A percentile compares a stretch with the other conserved stretches of the same genome.
Conservation (phyloP, 202 grass and related monocot species). For the Panicum hallii region DNA sequence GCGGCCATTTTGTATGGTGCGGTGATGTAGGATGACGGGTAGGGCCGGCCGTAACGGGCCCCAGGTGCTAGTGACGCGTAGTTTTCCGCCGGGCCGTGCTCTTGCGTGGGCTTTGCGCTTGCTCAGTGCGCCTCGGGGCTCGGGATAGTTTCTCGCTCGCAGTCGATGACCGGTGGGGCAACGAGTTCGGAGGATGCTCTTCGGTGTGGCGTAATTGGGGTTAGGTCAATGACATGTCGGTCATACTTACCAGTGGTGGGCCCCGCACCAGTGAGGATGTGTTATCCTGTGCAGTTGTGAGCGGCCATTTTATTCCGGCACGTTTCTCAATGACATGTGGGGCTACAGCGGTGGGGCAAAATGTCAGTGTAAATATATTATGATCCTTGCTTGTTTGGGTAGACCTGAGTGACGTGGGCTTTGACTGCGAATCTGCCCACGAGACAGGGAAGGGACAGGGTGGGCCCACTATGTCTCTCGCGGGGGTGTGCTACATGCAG, state of each 20-base stretch:
- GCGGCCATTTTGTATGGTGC: slow-evolving; percentile 3
- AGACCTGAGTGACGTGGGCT: not conserved
- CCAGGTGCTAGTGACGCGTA: not conserved
- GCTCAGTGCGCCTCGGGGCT: not conserved
- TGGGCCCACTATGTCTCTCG: slow-evolving; percentile 31
- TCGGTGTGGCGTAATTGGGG: not conserved
- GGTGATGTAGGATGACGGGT: not conserved
- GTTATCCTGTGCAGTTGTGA: not conserved
- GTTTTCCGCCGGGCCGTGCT: slow-evolving; percentile 4
- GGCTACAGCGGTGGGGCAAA: accelerated
- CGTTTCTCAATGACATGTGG: not conserved
- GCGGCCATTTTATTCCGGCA: not conserved
- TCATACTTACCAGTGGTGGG: no score
- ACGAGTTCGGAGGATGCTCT: not conserved
- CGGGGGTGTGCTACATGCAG: slow-evolving; percentile 12
- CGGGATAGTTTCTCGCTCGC: not conserved
- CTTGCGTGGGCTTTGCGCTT: slow-evolving; percentile 30
- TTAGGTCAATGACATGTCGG: not conserved
- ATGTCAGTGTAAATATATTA: not conserved
- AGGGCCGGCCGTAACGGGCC: accelerated
- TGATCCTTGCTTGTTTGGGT: not conserved
- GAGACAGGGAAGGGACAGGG: slow-evolving; percentile 24
- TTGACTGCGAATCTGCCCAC: not conserved
- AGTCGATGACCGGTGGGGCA: slow-evolving; percentile 1
- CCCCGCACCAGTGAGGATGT: not conserved